Evolutionary conservation across 2,329 filamentous ascomycete species (phyloP).

Genomic region (Aspergillus fumigatiaffinis): DNA sequence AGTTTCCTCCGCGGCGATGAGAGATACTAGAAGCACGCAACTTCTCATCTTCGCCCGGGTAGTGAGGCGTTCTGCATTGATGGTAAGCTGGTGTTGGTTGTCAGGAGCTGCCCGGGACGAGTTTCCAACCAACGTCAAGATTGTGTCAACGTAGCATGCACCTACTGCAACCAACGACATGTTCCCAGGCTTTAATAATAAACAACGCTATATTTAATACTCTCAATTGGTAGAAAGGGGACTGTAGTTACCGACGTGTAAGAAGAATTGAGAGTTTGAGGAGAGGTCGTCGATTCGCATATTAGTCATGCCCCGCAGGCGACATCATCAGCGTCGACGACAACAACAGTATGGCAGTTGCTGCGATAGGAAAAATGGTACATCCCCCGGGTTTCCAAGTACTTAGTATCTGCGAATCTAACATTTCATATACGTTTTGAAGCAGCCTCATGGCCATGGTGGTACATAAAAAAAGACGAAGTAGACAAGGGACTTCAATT

Average conservation of each 20-base stretch:
- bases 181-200: background rate
- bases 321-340: slow-evolving; percentile 1
- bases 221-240: background rate
- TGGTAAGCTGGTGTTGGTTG: background rate
- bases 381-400: background rate
- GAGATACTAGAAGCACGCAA: slow-evolving; percentile 59
- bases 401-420: background rate
- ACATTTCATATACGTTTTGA: background rate
- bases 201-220: background rate
- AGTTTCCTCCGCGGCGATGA: slow-evolving; percentile 67
- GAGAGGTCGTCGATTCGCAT: slow-evolving; percentile 8
- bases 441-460: background rate
- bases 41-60: slow-evolving; percentile 68
- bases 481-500: background rate
- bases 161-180: slow-evolving; percentile 62
- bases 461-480: background rate
- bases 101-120: slow-evolving; percentile 2
- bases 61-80: slow-evolving; percentile 44
- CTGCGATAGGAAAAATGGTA: background rate
- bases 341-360: background rate
- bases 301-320: slow-evolving; percentile 20
- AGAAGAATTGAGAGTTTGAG: background rate
- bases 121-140: slow-evolving; percentile 52
- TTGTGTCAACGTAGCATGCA: slow-evolving; percentile 68
- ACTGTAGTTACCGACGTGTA: background rate